phyloP scores from a whole-genome alignment of 768 basidiomycete species.

The Boletus fagicola region DNA sequence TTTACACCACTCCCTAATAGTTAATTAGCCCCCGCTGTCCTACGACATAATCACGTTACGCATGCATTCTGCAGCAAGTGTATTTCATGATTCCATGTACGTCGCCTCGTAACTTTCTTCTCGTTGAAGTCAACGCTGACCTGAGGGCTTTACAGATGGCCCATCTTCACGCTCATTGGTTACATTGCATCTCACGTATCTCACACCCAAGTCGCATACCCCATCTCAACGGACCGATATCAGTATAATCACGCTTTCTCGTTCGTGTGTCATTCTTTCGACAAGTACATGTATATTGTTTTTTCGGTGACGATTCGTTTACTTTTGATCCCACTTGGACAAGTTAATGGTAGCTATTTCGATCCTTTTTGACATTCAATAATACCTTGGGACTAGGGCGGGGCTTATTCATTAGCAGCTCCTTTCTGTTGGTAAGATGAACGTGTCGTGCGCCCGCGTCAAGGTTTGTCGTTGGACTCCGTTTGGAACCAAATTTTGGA shows the following conservation, averaged over 20 bases:
- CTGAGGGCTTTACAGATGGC: slow-evolving; percentile 20
- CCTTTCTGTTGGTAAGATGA: not conserved
- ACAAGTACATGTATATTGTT: slow-evolving; percentile 11
- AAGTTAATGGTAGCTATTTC: not conserved
- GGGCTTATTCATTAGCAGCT: not conserved
- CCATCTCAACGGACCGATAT: slow-evolving; percentile 25
- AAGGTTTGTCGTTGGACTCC: not conserved
- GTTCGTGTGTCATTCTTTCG: slow-evolving; percentile 27
- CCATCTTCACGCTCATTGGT: slow-evolving; percentile 26
- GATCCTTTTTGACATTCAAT: not conserved
- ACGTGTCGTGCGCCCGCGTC: not conserved
- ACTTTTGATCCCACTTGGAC: not conserved
- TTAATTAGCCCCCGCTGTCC: slow-evolving; percentile 24
- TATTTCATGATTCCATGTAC: slow-evolving; percentile 30
- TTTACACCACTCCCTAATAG: slow-evolving; percentile 27
- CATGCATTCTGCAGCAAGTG: slow-evolving; percentile 27
- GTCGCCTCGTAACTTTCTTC: not conserved
- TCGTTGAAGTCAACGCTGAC: not conserved
- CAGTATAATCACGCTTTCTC: slow-evolving; percentile 24
- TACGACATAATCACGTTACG: slow-evolving; percentile 28
- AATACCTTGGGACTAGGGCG: not conserved
- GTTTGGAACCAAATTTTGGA: not conserved
- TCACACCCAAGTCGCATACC: slow-evolving; percentile 25
- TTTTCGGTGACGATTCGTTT: slow-evolving; percentile 7
- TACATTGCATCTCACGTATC: slow-evolving; percentile 23